Base-by-base conservation (phyloP, 768 basidiomycete genomes). In the Peribolospora baueri region DNA sequence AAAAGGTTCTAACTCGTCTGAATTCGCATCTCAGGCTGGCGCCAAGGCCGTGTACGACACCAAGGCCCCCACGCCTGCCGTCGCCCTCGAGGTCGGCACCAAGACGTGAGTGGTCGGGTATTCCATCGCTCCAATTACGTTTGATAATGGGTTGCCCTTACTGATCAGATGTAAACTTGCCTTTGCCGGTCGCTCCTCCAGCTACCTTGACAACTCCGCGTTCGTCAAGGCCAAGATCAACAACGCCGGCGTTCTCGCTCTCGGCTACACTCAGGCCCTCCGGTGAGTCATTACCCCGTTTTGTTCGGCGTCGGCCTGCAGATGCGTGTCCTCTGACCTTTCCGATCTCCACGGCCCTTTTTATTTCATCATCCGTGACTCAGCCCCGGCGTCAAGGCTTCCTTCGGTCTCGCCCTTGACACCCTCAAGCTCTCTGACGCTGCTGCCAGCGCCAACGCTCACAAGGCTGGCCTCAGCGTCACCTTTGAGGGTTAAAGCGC, bases 171-270 rank as follows among this genome's bases (percentile, higher is more conserved):
- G n/a, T n/a, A n/a, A n/a, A n/a, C 37, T 36, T n/a, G 4, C 7
- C 2, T 52, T 42, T 50, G 50, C 50, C 42, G 41, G 48, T 48
- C 38, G 13, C 7, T 42, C 1, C 39, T 37, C 42, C 10, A 9
- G 48, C 55, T 55, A 3, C 49, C 0, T 25, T 14, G 49, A 53
- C 51, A 59, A 57, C 61, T 79, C 86, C 60, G 81, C 88, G 7
- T 95, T 84, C 66, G 75, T 95, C 71, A 97, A 98, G 76, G 84
- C 88, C 62, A 95, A 95, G 76, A 90, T 97, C 74, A 95, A 95
- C 79, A 91, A 90, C 72, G 68, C 78, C 56, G 90, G 90, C 74
- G 75, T 90, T 66, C 75, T 93, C 61, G 81, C 77, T 63, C 79
- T 91, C 61, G 52, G 49, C 61, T 88, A 87, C 73, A 91, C 87